Evolutionary conservation across 768 basidiomycete species (phyloP), one percentile per base, ranked within the genome.

Genomic region (Collybia sordida): DNA sequence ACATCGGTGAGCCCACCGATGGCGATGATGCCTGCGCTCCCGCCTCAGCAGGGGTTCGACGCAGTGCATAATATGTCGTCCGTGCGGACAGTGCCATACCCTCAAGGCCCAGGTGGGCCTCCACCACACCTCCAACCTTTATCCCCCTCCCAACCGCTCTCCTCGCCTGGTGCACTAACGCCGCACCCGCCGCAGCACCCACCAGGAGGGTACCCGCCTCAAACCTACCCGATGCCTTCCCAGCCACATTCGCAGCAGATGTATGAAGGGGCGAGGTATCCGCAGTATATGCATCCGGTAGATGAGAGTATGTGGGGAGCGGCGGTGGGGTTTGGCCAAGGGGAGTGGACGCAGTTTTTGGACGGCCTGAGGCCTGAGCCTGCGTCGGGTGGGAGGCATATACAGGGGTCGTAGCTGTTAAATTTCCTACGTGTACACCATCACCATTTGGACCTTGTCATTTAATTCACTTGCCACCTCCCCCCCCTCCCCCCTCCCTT

Each of bases 301-400:
- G 85, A 85, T 51, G 83, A 86, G 54, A 73, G 73, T 25, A 84
- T 89, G 74, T 91, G 88, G 88, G 87, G 87, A 37, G 78, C 87
- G 14, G 79, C 83, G 31, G 78, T 84, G 43, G 85, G 85, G 15
- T 86, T 91, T 60, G 87, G 81, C 49, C 84, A 87, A 56, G 81
- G 83, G 35, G 89, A 90, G 66, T 90, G 89, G 85, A 74, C 72
- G 3, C 73, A 75, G 47, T 73, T 78, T 50, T 67, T 90, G 66
- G 83, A 88, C 52, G 84, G 79, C 39, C 75, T 88, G 67, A 75
- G 82, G 60, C 78, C 81, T 23, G 72, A 74, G 24, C 58, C 63
- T 34, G 37, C 59, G 18, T 22, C 61, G 19, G 55, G 59, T 31
- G 57, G 62, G 45, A 70, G 73, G 42, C 74, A 73, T 56, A 43